Evolutionary conservation across 2,329 filamentous ascomycete genomes (phyloP).

Genomic region (Aspergillus chevalieri): DNA sequence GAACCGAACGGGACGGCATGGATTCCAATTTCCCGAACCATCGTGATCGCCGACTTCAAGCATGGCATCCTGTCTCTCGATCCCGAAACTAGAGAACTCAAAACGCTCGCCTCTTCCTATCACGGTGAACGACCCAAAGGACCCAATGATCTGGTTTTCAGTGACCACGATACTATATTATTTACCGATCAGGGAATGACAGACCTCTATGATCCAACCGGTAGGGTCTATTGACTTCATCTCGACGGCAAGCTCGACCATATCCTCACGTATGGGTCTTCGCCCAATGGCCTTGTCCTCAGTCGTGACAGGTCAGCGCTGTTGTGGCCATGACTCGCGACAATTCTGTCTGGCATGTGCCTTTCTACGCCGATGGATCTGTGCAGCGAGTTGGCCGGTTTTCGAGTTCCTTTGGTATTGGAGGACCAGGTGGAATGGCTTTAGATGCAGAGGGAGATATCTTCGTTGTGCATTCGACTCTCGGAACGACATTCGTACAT

Average conservation of each 20-base stretch:
- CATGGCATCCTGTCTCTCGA: background rate
- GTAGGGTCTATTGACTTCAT: background rate
- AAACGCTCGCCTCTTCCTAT: background rate
- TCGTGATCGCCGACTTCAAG: background rate
- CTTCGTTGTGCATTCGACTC: background rate
- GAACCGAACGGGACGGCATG: background rate
- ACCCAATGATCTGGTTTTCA: background rate
- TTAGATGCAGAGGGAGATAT: background rate
- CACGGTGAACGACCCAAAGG: background rate
- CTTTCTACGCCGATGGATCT: background rate
- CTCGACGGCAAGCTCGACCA: background rate
- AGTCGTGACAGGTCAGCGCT: background rate
- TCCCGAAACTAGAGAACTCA: background rate
- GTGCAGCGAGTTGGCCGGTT: background rate
- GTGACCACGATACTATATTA: background rate
- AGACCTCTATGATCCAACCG: background rate
- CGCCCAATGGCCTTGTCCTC: background rate
- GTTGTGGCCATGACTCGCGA: background rate
- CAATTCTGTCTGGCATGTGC: background rate
- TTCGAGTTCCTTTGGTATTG: background rate
- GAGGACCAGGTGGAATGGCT: background rate
- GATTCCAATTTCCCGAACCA: background rate
- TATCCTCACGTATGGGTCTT: background rate
- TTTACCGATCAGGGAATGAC: background rate
- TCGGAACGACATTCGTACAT: background rate